phyloP scores from a whole-genome alignment of 495 filamentous ascomycete species.

The Bathelium albidoporum region DNA sequence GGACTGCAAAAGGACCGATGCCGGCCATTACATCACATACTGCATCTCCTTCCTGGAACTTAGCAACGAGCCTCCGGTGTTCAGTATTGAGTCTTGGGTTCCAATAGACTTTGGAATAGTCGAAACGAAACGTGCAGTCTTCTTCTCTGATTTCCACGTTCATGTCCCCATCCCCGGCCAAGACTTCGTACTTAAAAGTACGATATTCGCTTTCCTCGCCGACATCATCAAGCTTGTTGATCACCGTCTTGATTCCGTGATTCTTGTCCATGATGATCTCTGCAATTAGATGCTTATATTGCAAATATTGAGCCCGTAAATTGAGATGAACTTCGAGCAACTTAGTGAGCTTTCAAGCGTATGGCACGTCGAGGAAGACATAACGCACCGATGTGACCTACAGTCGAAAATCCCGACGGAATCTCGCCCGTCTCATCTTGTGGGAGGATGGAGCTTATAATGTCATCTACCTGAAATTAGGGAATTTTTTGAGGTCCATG shows the following conservation, averaged over 20 bases:
- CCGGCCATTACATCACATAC: conserved; percentile 97
- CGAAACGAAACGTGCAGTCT: conserved; percentile 55
- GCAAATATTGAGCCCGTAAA: conserved; percentile 66
- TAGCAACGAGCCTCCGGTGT: conserved; percentile 65
- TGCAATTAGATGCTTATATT: conserved; percentile 76
- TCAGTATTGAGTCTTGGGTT: conserved; percentile 84
- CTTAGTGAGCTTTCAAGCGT: conserved; percentile 9
- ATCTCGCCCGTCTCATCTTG: conserved; percentile 58
- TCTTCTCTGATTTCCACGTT: conserved; percentile 63
- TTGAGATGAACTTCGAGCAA: conserved; percentile 64
- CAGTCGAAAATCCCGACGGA: conserved; percentile 74
- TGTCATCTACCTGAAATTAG: conserved; percentile 49
- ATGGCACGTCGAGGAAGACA: background rate
- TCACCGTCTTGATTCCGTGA: conserved; percentile 66
- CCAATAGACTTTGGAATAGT: conserved; percentile 92
- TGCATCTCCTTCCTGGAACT: conserved; percentile 75
- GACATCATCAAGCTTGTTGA: conserved; percentile 89
- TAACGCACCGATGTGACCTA: conserved; percentile 71
- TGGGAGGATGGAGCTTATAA: conserved; percentile 69
- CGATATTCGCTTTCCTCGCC: conserved; percentile 76
- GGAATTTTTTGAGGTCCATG: no score
- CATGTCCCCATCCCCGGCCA: conserved; percentile 68
- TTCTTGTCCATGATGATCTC: conserved; percentile 84
- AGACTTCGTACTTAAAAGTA: conserved; percentile 88
- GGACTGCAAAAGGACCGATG: conserved; percentile 89